Evolutionary conservation across 2,329 filamentous ascomycete genomes (phyloP).

Genomic region (Cordyceps cateniannulata): DNA sequence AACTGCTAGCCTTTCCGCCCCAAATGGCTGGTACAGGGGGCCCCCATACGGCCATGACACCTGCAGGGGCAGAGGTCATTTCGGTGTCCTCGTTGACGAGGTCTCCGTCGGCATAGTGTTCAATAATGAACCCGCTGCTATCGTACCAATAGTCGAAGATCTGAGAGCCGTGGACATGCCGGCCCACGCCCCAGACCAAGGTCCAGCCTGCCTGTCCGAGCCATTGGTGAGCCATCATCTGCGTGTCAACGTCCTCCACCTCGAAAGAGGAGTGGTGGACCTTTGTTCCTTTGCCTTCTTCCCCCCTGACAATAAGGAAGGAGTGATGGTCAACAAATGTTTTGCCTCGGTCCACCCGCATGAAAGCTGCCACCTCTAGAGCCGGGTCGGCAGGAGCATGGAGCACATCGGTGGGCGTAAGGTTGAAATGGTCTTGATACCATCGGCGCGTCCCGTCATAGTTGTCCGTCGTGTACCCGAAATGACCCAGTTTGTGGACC

Average conservation of each 20-base stretch:
- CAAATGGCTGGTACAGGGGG: not conserved
- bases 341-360: slow-evolving; percentile 46
- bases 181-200: slow-evolving; percentile 53
- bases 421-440: slow-evolving; percentile 35
- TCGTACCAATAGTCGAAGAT: slow-evolving; percentile 61
- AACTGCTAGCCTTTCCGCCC: no score
- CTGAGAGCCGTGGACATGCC: slow-evolving; percentile 54
- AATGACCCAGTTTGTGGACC: slow-evolving; percentile 35
- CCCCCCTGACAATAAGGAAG: slow-evolving; percentile 38
- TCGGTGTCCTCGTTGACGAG: slow-evolving; percentile 46
- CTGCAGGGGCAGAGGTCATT: slow-evolving; percentile 12
- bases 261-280: slow-evolving; percentile 29
- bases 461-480: slow-evolving; percentile 26
- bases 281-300: slow-evolving; percentile 6
- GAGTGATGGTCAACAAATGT: slow-evolving; percentile 48
- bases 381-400: slow-evolving; percentile 10
- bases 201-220: slow-evolving; percentile 45
- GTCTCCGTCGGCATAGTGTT: slow-evolving; percentile 58
- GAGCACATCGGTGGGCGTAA: slow-evolving; percentile 30
- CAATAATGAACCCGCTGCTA: slow-evolving; percentile 44
- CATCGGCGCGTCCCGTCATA: slow-evolving; percentile 28
- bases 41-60: slow-evolving; percentile 2
- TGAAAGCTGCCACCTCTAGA: slow-evolving; percentile 33
- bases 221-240: slow-evolving; percentile 54
- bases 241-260: slow-evolving; percentile 55